Base-by-base conservation (phyloP, 2,329 filamentous ascomycete genomes). In the Colletotrichum sp. region DNA sequence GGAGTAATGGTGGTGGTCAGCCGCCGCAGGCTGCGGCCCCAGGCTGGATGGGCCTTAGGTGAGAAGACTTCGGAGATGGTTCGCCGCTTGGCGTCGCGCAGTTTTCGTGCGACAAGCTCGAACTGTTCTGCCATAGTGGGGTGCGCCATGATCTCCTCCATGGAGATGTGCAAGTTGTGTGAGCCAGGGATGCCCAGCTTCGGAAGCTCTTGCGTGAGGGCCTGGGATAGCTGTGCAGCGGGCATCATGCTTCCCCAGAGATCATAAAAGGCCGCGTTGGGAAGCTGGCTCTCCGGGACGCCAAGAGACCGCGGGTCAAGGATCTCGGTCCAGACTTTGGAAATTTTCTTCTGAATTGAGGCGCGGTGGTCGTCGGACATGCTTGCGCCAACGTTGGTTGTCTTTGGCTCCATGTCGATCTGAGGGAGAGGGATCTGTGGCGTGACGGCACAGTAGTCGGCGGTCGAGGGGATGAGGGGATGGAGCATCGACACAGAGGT, bases 101-200 rank as follows among this genome's bases (percentile, higher is more conserved):
- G 70, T 69, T 81, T 82, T 36, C 79, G 77, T 9, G 80, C 82
- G 9, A 88, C 78, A 13, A 88, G 82, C 74, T 89, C 88, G 75
- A 89, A 86, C 72, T 91, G 89, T 18, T 84, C 82, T 52, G 84
- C 81, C 85, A 90, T 88, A 26, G 88, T 90, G 7, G 89, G 87
- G 76, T 89, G 81, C 14, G 87, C 82, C n/a, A 90, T 81, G 26
- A 91, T 83, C 36, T 90, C 89, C 65, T 89, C 87, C 68, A 87
- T 85, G 0, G 84, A 85, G 59, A 90, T 80, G 26, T 79, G 81
- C 7, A 89, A 79, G 12, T 81, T 79, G 16, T 86, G 85, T 7
- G 85, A 79, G 4, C 85, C 86, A 0, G 82, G 81, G 12, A 87
- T 78, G 14, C 81, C 78, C 28, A 86, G 78, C 30, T 81, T 81